These are phyloP conservation scores for Agrocybe chaxingu DNA, from an alignment of 768 basidiomycete species.

Conservation along the genomic window DNA sequence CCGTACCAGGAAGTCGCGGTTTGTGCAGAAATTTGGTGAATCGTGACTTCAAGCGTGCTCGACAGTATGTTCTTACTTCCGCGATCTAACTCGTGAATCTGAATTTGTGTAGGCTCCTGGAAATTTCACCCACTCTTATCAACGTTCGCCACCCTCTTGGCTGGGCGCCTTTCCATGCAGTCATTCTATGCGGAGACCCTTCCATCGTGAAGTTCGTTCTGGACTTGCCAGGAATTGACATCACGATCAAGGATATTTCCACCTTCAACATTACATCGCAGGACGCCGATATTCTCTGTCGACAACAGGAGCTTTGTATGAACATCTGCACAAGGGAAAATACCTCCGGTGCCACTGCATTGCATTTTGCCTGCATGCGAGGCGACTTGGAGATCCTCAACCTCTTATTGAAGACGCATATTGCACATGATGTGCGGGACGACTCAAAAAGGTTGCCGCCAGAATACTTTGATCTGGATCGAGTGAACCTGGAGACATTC, in stretches of 20 bases:
- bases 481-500: neutral
- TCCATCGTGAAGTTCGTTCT: conserved; percentile 1
- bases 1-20: neutral
- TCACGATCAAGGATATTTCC: neutral
- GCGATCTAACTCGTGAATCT: neutral
- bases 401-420: neutral
- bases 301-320: neutral
- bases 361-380: conserved; percentile 4
- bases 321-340: neutral
- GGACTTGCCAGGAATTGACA: neutral
- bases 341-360: neutral
- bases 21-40: neutral
- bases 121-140: neutral
- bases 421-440: neutral
- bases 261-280: neutral
- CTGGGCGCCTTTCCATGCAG: neutral
- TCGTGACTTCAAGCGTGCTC: neutral
- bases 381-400: neutral
- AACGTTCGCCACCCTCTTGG: conserved; percentile 2
- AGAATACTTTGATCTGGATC: neutral
- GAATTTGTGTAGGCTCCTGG: neutral
- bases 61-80: neutral
- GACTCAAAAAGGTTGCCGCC: neutral
- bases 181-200: neutral
- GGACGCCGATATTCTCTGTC: neutral